phyloP scores from a whole-genome alignment of 1,284 basidiomycete genomes.

The Ganoderma resinaceum region DNA sequence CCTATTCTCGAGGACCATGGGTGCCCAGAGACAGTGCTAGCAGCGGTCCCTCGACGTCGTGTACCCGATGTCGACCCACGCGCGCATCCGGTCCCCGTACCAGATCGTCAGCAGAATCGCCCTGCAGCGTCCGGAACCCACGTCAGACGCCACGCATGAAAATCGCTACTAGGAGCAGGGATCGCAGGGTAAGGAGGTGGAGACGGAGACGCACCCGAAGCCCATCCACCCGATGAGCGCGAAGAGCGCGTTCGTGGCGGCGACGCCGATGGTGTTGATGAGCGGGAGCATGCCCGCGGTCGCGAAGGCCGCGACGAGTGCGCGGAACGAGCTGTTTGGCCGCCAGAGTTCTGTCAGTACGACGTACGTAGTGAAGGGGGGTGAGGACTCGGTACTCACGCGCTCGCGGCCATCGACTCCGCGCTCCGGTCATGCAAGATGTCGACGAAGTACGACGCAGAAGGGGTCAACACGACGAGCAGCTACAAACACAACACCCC shows the following conservation, averaged over 20 bases:
- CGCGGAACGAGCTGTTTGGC: conserved; percentile 48
- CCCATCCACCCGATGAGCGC: conserved; percentile 51
- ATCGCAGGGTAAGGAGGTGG: background rate
- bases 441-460: conserved; percentile 65
- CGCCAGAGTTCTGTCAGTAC: conserved; percentile 18
- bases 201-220: conserved; percentile 45
- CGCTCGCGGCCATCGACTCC: conserved; percentile 55
- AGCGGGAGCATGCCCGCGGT: conserved; percentile 57
- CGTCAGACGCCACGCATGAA: conserved; percentile 20
- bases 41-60: conserved; percentile 28
- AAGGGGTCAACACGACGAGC: conserved; percentile 55
- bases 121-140: conserved; percentile 48
- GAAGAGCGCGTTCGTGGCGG: conserved; percentile 56
- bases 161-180: background rate
- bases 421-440: conserved; percentile 58
- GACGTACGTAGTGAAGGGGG: no score
- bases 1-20: background rate
- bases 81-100: conserved; percentile 55
- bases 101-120: conserved; percentile 50
- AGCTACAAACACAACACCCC: conserved; percentile 41
- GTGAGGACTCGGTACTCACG: conserved; percentile 44
- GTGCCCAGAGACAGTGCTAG: no score
- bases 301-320: conserved; percentile 47
- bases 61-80: conserved; percentile 54
- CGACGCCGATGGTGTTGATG: conserved; percentile 60